Evolutionary conservation across 306 rosid species (phyloP), one percentile per base, ranked within the genome.

Genomic region (Coriaria nepalensis): DNA sequence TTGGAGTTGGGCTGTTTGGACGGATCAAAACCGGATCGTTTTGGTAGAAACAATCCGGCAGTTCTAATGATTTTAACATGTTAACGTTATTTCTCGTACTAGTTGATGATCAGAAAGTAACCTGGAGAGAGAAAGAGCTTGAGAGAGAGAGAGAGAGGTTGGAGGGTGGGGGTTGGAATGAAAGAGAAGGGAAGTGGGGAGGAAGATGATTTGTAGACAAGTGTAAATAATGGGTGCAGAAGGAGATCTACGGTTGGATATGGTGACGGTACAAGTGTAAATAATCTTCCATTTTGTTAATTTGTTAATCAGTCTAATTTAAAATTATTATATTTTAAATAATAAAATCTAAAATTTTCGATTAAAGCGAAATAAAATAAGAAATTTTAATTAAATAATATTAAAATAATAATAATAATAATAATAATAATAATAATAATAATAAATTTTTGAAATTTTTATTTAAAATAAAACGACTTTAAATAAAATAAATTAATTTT

Each of bases 1-100:
- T 74, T 35, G 95, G 95, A 0, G 96, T 88, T 38, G 83, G 80
- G 34, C 61, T 45, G 55, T 67, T 66, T 14, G 97, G 97, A 15
- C 47, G 11, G 36, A 76, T 61, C 5, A 49, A 40, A 5, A 56
- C 33, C 2, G 97, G 69, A 10, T 73, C 62, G 10, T 43, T 54
- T 14, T 62, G 53, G 38, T 76, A 76, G 4, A 55, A 35, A 55
- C 95, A 88, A 63, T 88, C 90, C 10, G 97, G 97, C 39, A 83
- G 83, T 33, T 88, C 83, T 44, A 13, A 9, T 35, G 78, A 63
- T 60, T 72, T 64, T 38, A 73, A 49, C 86, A 78, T 78, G 2
- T 38, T 61, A 36, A 29, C 33, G 10, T 20, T 11, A 7, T 15
- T 8, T 15, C 6, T 37, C 8, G 56, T 33, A 37, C 49, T 60